A percentile compares a stretch with the other conserved stretches of the same genome.
Evolutionary conservation across 352 stramenopile species (phyloP).

Genomic region (Globisporangium irregulare): DNA sequence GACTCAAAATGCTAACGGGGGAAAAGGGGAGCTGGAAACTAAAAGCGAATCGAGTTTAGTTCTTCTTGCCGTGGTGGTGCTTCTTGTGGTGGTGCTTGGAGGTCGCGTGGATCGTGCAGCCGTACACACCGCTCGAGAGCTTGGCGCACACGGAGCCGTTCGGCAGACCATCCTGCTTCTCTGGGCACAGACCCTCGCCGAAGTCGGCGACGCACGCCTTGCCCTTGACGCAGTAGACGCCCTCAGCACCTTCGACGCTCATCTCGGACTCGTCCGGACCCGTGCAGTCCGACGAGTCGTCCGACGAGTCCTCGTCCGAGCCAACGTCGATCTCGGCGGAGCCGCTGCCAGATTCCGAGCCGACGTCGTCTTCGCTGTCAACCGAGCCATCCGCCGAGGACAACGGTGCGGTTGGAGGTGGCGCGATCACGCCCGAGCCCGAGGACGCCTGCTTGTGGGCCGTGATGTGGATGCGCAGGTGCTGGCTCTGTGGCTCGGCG

Average conservation of each 20-base stretch:
- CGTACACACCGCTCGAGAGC: slow-evolving; percentile 6
- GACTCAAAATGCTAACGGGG: no score
- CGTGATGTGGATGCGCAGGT: slow-evolving; percentile 29
- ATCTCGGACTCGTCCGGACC: slow-evolving; percentile 8
- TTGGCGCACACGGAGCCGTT: slow-evolving; percentile 9
- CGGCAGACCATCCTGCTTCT: slow-evolving; percentile 8
- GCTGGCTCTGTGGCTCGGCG: slow-evolving; percentile 16
- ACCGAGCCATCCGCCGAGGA: not conserved
- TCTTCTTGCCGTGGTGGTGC: no score
- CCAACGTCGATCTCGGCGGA: no score
- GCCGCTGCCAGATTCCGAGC: no score
- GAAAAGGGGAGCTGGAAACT: no score
- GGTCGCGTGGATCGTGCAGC: not conserved
- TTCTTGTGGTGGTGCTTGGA: no score
- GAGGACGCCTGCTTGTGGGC: slow-evolving; percentile 14
- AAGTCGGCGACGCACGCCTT: slow-evolving; percentile 18
- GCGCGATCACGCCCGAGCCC: slow-evolving; percentile 6
- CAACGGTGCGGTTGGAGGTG: not conserved
- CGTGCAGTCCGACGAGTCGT: no score
- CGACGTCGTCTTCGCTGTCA: not conserved
- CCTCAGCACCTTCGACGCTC: slow-evolving; percentile 21
- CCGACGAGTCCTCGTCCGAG: no score
- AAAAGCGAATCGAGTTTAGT: no score
- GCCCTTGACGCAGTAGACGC: slow-evolving; percentile 18
- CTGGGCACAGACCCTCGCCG: slow-evolving; percentile 15